Conservation (phyloP, 2,329 filamentous ascomycete genomes). For the Rugonectria rugulosa region DNA sequence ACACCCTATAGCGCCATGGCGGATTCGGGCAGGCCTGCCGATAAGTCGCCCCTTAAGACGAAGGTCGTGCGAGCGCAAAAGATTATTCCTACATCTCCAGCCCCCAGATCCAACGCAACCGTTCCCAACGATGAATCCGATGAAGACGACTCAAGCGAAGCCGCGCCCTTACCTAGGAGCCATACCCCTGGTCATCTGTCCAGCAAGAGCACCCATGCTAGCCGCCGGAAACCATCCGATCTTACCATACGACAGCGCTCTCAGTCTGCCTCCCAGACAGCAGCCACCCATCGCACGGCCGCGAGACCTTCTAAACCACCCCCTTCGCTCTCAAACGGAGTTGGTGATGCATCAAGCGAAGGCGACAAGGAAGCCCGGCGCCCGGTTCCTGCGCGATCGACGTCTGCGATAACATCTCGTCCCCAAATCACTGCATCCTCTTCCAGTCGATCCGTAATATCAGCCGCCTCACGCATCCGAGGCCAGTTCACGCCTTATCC, state of each 20-base stretch:
- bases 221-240: slow-evolving; percentile 59
- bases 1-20: slow-evolving; percentile 49
- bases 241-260: slow-evolving; percentile 62
- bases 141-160: slow-evolving; percentile 46
- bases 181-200: slow-evolving; percentile 70
- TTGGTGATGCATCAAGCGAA: slow-evolving; percentile 37
- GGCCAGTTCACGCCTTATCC: slow-evolving; percentile 60
- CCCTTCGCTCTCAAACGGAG: slow-evolving; percentile 30
- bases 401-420: slow-evolving; percentile 57
- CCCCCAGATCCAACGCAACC: slow-evolving; percentile 40
- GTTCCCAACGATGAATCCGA: slow-evolving; percentile 47
- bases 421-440: slow-evolving; percentile 37
- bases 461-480: slow-evolving; percentile 40
- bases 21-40: slow-evolving; percentile 48
- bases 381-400: slow-evolving; percentile 58
- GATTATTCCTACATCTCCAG: slow-evolving; percentile 49
- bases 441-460: slow-evolving; percentile 22
- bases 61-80: slow-evolving; percentile 61
- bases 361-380: slow-evolving; percentile 43
- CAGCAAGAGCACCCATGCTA: slow-evolving; percentile 61
- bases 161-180: slow-evolving; percentile 57
- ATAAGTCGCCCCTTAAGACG: slow-evolving; percentile 45
- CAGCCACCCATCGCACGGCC: slow-evolving; percentile 37
- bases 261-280: slow-evolving; percentile 56
- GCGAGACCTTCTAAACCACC: slow-evolving; percentile 40